Base-by-base conservation (phyloP, 441 rosid species). In the Iberis amara region DNA sequence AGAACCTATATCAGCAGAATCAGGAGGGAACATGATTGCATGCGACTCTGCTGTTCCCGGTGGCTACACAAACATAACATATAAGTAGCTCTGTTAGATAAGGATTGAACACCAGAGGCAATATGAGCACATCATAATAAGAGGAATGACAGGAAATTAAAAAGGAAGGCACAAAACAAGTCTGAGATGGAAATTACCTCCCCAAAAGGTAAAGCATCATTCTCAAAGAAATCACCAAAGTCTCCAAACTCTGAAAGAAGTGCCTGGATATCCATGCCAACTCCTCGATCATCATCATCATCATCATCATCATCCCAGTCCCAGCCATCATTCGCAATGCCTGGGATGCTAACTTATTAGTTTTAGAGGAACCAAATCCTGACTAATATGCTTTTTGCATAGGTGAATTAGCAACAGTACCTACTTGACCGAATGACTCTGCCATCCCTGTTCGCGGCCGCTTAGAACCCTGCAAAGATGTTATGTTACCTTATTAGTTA, bases 31-130 rank as follows among this genome's bases (percentile, higher is more conserved):
- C 72, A 90, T 72, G 68, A 82, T 79, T 46, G 95, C 75, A 66
- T 91, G 89, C 8, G 95, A 90, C 78, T 90, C 99, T 39, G 99
- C 98, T 73, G 98, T 90, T 76, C 99, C 99, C 38, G 99, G 99
- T 61, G 99, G 99, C 99, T 94, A 72, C 74, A 79, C 39, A 64
- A 66, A 62, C 64, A 49, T 68, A 75, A 68, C 21, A 69, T 21
- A 71, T 50, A 52, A 39, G 45, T 57, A 42, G 56, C 32, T 59
- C 18, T 47, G 69, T 60, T 50, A 65, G 15, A 65, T 49, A 57
- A 55, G 56, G 40, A 40, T 14, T 40, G 56, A 61, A 55, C 43
- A 35, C 44, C 28, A 30, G 58, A 56, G 31, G 13, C 11, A 52
- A 28, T 39, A 42, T 21, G 35, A 47, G 12, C 10, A n/a, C 39